Conservation (phyloP, 345 rosid species). For the Psidium guajava region DNA sequence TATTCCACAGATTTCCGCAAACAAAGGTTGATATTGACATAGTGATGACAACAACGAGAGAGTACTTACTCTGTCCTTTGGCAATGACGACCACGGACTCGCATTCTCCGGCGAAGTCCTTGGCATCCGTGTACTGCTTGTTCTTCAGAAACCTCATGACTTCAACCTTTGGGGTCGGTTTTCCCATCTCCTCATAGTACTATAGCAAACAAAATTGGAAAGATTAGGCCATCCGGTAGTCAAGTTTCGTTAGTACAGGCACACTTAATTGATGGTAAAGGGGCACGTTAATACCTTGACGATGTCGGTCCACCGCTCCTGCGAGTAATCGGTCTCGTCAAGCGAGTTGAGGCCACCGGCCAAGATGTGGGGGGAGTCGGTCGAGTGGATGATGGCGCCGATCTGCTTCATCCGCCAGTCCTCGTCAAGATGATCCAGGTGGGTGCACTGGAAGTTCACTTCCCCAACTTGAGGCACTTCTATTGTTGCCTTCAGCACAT, state of each 20-base stretch:
- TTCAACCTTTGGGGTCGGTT: slow-evolving; percentile 78
- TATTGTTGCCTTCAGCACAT: slow-evolving; percentile 72
- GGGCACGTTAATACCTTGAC: slow-evolving; percentile 36
- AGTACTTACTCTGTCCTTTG: slow-evolving; percentile 75
- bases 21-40: not conserved
- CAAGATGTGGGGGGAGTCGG: slow-evolving; percentile 55
- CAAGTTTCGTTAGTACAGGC: not conserved
- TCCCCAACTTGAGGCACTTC: slow-evolving; percentile 75
- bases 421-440: slow-evolving; percentile 87
- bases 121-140: slow-evolving; percentile 67
- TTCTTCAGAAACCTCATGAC: slow-evolving; percentile 78
- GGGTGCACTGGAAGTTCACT: slow-evolving; percentile 80
- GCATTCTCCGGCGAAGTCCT: slow-evolving; percentile 88
- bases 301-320: slow-evolving; percentile 80
- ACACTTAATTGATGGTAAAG: not conserved
- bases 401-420: slow-evolving; percentile 94
- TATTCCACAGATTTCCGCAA: not conserved
- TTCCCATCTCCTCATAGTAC: slow-evolving; percentile 95
- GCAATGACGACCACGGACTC: slow-evolving; percentile 86
- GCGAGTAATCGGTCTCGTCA: slow-evolving; percentile 71
- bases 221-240: not conserved
- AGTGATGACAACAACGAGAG: not conserved
- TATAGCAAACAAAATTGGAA: not conserved
- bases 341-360: slow-evolving; percentile 87
- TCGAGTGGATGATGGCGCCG: slow-evolving; percentile 52